phyloP scores from a whole-genome alignment of 139 green algal species.

The Tetradesmus lagerheimii region DNA sequence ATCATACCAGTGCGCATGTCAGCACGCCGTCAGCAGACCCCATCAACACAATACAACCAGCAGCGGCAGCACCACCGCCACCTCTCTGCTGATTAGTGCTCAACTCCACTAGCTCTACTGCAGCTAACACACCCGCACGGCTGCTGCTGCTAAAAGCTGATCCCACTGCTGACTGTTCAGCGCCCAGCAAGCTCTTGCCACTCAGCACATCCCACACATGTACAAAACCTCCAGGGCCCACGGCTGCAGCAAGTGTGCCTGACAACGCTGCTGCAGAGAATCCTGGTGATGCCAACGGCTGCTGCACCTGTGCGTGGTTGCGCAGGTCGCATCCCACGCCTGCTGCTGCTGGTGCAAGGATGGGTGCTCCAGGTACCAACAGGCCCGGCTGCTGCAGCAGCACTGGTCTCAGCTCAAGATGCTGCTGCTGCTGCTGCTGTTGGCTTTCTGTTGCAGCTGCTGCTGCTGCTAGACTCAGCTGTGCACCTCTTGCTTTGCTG shows the following conservation, averaged over 20 bases:
- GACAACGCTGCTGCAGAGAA: neutral
- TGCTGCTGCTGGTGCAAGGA: neutral
- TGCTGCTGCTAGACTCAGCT: neutral
- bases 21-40: neutral
- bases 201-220: slow-evolving; percentile 13
- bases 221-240: neutral
- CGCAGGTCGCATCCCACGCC: neutral
- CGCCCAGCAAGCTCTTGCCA: neutral
- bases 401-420: neutral
- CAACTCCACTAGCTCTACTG: neutral
- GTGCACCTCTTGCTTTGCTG: neutral
- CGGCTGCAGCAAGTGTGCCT: neutral
- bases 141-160: neutral
- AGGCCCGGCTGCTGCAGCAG: slow-evolving; percentile 30
- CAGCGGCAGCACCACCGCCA: neutral
- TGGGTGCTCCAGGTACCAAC: neutral
- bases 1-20: neutral
- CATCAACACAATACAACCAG: neutral
- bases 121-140: neutral
- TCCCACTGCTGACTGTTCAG: neutral
- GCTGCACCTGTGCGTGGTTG: neutral
- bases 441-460: neutral
- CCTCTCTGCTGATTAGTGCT: neutral
- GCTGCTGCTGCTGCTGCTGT: neutral
- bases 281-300: neutral